phyloP scores from a whole-genome alignment of 2,329 filamentous ascomycete species.

The Ceratocystis destructans region DNA sequence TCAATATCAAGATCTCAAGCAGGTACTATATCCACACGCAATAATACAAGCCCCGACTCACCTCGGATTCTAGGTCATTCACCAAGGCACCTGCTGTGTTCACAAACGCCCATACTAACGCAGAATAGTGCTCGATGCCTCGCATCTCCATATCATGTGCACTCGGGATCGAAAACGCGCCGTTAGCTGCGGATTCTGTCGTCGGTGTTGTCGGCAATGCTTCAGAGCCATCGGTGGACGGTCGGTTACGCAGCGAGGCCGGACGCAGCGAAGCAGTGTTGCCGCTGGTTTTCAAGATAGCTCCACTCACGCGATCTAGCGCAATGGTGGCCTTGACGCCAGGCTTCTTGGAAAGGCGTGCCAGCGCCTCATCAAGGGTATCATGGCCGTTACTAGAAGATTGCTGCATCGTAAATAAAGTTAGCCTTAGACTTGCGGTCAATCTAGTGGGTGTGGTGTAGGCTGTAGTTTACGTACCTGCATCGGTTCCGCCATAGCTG shows the following conservation, averaged over 20 bases:
- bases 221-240: constrained; percentile 13
- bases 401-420: neutral
- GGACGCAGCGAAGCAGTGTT: constrained; percentile 44
- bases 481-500: constrained; percentile 16
- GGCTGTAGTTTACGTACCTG: constrained; percentile 8
- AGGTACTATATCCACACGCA: neutral
- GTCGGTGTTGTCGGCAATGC: constrained; percentile 24
- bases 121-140: constrained; percentile 58
- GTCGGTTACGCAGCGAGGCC: constrained; percentile 23
- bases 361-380: constrained; percentile 50
- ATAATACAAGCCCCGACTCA: constrained; percentile 25
- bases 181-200: constrained; percentile 23
- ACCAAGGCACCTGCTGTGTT: constrained; percentile 54
- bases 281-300: constrained; percentile 63
- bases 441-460: neutral
- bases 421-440: neutral
- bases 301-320: constrained; percentile 55
- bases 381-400: constrained; percentile 32
- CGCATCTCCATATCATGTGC: constrained; percentile 38
- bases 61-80: constrained; percentile 58
- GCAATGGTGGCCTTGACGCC: constrained; percentile 68
- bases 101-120: constrained; percentile 63
- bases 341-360: constrained; percentile 59
- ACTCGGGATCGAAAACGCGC: constrained; percentile 22
- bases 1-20: neutral